Evolutionary conservation across 257 asterid species (phyloP), one percentile per base, ranked within the genome.

Genomic region (Solanum corneliomulleri): DNA sequence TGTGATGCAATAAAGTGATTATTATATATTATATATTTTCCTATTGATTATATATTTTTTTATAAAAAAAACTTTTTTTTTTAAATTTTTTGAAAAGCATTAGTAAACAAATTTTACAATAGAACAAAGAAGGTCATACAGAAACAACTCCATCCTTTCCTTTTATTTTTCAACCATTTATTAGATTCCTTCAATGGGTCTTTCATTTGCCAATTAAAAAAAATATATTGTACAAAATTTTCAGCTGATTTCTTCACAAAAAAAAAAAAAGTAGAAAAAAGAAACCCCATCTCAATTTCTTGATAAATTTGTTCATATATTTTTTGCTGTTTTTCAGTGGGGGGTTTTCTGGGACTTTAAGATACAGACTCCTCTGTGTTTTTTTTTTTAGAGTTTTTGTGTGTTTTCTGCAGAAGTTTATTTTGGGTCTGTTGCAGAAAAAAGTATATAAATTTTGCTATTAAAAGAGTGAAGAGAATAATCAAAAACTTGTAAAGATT

Each of bases 171-270:
- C 93, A 88, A 89, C 95, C 96, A 94, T 92, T 95, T 90, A 88
- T 92, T 94, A 91, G 98, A 93, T 94, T 94, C 94, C 95, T 91
- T 86, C 93, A 93, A 90, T 92, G 92, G n/a, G 88, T 89, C 91
- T 93, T 76, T 89, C 89, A 87, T 85, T 86, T 88, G 85, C 85
- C 91, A 88, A 93, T 92, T 94, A 91, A 89, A 93, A 35, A n/a
- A 92, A 90, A 93, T 3, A 20, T 94, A 37, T 95, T 95, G 90
- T 91, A 91, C 86, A 90, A 86, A 85, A 88, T 87, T 86, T 85
- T 83, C 86, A 89, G 89, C 91, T 89, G 41, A 45, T 44, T 44
- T 21, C 5, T 25, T 15, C 21, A 5, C 1, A 29, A 10, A 47
- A 18, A 27, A 4, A 8, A 47, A 16, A 27, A 2, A 10, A 18